Conservation (phyloP, 2,329 filamentous ascomycete species). For the Rutstroemia sp. region DNA sequence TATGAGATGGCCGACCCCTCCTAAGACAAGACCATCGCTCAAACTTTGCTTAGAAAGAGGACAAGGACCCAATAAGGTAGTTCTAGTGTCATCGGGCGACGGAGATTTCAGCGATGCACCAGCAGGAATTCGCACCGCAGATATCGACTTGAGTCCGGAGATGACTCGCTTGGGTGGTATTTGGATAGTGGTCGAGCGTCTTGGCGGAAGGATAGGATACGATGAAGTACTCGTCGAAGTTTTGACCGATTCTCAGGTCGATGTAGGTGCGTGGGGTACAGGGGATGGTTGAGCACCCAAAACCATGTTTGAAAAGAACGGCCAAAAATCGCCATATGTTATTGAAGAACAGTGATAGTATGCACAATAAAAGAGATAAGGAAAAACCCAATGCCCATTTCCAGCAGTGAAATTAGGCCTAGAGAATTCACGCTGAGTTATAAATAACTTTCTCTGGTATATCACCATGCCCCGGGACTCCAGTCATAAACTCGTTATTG, state of each 20-base stretch:
- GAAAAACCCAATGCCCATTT: not conserved
- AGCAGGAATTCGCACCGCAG: constrained; percentile 58
- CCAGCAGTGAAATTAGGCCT: not conserved
- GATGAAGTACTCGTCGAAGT: constrained; percentile 48
- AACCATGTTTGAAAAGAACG: not conserved
- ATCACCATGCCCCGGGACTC: constrained; percentile 2
- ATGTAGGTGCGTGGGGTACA: constrained; percentile 29
- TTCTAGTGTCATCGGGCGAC: constrained; percentile 59
- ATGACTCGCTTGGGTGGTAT: constrained; percentile 48
- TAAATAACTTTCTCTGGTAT: constrained; percentile 3
- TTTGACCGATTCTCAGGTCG: constrained; percentile 31
- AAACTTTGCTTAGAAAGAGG: constrained; percentile 68
- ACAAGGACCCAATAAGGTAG: constrained; percentile 58
- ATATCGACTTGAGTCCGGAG: constrained; percentile 68
- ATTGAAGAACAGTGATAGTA: not conserved
- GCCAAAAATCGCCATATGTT: not conserved
- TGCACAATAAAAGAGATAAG: constrained; percentile 1
- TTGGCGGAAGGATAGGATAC: constrained; percentile 43
- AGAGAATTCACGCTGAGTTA: not conserved
- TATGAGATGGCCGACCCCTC: not conserved
- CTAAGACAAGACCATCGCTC: constrained; percentile 40
- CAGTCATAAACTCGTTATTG: constrained; percentile 12
- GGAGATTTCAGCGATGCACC: constrained; percentile 67
- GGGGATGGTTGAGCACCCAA: constrained; percentile 18
- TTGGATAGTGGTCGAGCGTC: constrained; percentile 76